A percentile compares a stretch with the other conserved stretches of the same genome.
Evolutionary conservation across 1,284 basidiomycete genomes (phyloP).

Genomic region (Laetiporus sulphureus): DNA sequence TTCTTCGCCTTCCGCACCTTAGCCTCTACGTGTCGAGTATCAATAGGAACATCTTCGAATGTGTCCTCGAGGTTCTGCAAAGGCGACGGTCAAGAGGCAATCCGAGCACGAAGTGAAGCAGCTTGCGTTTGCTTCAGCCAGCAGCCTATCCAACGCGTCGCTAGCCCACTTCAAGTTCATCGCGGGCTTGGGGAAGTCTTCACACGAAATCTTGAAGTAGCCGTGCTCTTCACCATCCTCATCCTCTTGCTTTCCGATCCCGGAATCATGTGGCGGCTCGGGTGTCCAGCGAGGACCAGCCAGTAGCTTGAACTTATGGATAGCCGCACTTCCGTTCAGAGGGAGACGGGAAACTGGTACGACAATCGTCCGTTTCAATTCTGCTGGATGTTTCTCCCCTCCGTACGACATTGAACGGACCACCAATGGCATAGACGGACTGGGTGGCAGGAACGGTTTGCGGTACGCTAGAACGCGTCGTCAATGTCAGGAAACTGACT

Average conservation of each 20-base stretch:
- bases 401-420: constrained; percentile 74
- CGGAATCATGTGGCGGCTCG: constrained; percentile 61
- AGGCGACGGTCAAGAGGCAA: no score
- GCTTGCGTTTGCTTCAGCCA: constrained; percentile 75
- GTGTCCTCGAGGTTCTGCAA: constrained; percentile 48
- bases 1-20: constrained; percentile 64
- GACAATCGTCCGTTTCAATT: constrained; percentile 64
- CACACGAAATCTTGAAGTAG: constrained; percentile 82
- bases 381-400: constrained; percentile 66
- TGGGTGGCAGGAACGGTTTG: constrained; percentile 67
- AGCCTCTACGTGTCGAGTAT: constrained; percentile 69
- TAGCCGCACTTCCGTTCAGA: constrained; percentile 49
- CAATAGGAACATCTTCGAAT: constrained; percentile 66
- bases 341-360: constrained; percentile 70
- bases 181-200: constrained; percentile 67
- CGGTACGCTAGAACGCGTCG: constrained; percentile 51
- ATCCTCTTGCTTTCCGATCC: constrained; percentile 35
- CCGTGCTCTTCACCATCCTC: constrained; percentile 54
- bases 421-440: constrained; percentile 49
- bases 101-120: no score
- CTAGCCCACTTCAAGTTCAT: constrained; percentile 88
- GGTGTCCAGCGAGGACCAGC: constrained; percentile 81
- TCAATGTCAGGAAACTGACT: no score
- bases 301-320: constrained; percentile 76
- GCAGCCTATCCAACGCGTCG: constrained; percentile 67